Evolutionary conservation across 805 yeast genomes (phyloP).

Genomic region (Candida manassasensis): DNA sequence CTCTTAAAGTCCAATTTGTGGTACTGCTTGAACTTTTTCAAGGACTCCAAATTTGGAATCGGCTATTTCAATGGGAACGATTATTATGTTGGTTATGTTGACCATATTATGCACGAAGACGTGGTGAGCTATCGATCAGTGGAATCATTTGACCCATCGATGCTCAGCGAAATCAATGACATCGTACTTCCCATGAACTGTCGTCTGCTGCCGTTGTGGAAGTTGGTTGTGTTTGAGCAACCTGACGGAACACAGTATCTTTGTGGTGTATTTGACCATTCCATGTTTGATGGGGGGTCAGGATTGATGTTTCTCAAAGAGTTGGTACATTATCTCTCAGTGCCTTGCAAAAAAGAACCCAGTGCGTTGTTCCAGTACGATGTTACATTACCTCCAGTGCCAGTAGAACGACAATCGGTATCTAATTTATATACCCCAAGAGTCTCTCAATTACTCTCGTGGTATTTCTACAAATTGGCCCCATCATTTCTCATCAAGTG

Average conservation of each 20-base stretch:
- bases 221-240: slow-evolving; percentile 13
- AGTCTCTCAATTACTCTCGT: slow-evolving; percentile 3
- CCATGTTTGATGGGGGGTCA: slow-evolving; percentile 27
- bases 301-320: slow-evolving; percentile 25
- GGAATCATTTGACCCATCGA: slow-evolving; percentile 11
- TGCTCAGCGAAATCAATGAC: slow-evolving; percentile 9
- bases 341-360: slow-evolving; percentile 3
- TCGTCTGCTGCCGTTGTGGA: slow-evolving; percentile 17
- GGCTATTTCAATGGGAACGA: slow-evolving; percentile 9
- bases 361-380: slow-evolving; percentile 8
- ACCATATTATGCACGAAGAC: slow-evolving; percentile 13
- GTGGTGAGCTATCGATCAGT: slow-evolving; percentile 12
- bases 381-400: slow-evolving; percentile 7
- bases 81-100: slow-evolving; percentile 13
- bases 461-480: slow-evolving; percentile 5
- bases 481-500: slow-evolving; percentile 1
- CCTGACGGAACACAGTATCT: slow-evolving; percentile 10
- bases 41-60: slow-evolving; percentile 8
- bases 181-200: slow-evolving; percentile 6
- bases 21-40: slow-evolving; percentile 17
- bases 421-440: slow-evolving; percentile 11
- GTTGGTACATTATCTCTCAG: slow-evolving; percentile 13
- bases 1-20: slow-evolving; percentile 12
- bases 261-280: slow-evolving; percentile 21
- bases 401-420: slow-evolving; percentile 6